These are phyloP conservation scores for Salix viminalis DNA, from an alignment of 345 rosid species.

Conservation along the genomic window DNA sequence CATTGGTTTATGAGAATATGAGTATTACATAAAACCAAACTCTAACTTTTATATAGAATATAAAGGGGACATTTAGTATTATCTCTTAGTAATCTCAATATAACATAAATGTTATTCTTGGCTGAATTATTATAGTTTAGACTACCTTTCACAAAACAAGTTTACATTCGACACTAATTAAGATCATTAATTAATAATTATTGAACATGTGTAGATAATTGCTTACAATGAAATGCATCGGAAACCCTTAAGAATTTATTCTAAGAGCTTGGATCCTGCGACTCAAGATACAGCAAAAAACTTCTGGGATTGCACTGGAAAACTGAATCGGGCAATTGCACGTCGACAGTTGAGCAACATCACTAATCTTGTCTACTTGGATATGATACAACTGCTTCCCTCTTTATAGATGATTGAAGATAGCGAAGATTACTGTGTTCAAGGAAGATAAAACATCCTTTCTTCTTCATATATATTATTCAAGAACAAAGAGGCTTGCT, in stretches of 20 bases:
- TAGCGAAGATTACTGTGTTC: no score
- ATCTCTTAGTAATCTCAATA: no score
- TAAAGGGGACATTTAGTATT: no score
- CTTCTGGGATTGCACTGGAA: conserved; percentile 2
- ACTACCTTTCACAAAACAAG: no score
- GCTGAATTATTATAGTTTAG: no score
- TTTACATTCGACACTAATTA: background rate
- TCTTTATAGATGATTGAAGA: background rate
- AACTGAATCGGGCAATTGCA: conserved; percentile 4
- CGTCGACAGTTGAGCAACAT: background rate
- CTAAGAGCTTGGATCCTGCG: background rate
- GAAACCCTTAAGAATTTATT: background rate
- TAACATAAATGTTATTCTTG: no score
- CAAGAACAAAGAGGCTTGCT: conserved; percentile 13
- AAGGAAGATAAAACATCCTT: background rate
- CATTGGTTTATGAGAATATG: no score
- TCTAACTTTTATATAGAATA: no score
- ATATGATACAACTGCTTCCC: conserved; percentile 2
- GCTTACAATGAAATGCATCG: background rate
- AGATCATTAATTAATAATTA: background rate
- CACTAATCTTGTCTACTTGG: background rate
- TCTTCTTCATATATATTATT: conserved; percentile 3
- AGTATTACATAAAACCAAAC: no score
- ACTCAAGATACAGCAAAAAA: background rate
- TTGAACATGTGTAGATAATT: background rate